Evolutionary conservation across 495 filamentous ascomycete species (phyloP).

Genomic region (Penicillium subrubescens): DNA sequence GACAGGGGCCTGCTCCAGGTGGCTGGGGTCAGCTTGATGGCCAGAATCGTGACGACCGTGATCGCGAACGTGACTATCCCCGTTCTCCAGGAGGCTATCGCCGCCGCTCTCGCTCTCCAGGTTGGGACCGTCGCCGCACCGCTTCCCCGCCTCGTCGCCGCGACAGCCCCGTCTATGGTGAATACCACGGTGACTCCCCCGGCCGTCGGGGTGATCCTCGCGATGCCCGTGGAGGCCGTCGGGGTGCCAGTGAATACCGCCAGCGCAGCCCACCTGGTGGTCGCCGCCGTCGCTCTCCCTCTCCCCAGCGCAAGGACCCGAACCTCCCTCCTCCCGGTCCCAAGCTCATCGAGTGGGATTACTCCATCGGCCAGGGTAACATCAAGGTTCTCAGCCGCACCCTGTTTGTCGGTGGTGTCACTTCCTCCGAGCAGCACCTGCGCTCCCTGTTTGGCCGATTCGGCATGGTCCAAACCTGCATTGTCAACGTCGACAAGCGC

Average conservation of each 20-base stretch:
- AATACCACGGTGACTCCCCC: constrained; percentile 63
- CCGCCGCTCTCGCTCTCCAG: constrained; percentile 75
- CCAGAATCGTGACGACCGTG: constrained; percentile 64
- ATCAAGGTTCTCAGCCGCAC: constrained; percentile 96
- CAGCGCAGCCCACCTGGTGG: constrained; percentile 72
- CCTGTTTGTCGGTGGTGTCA: constrained; percentile 94
- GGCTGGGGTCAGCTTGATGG: constrained; percentile 45
- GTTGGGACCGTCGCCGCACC: constrained; percentile 66
- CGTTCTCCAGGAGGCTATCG: constrained; percentile 64
- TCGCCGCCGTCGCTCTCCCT: constrained; percentile 64
- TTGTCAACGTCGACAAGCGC: constrained; percentile 95
- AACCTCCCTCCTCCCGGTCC: constrained; percentile 59
- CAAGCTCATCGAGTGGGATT: constrained; percentile 84
- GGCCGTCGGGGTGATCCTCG: constrained; percentile 62
- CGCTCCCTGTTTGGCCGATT: constrained; percentile 74
- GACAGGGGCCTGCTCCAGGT: constrained; percentile 19
- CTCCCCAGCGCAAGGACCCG: constrained; percentile 55
- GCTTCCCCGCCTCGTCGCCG: constrained; percentile 60
- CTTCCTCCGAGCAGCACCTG: constrained; percentile 80
- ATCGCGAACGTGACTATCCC: constrained; percentile 56
- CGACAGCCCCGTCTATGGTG: constrained; percentile 73
- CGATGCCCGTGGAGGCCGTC: constrained; percentile 54
- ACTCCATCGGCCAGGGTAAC: constrained; percentile 64
- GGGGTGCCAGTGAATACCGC: constrained; percentile 65
- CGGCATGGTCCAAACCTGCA: constrained; percentile 92